Conservation (phyloP, 2,329 filamentous ascomycete species). For the Incumbomyces delicatus region DNA sequence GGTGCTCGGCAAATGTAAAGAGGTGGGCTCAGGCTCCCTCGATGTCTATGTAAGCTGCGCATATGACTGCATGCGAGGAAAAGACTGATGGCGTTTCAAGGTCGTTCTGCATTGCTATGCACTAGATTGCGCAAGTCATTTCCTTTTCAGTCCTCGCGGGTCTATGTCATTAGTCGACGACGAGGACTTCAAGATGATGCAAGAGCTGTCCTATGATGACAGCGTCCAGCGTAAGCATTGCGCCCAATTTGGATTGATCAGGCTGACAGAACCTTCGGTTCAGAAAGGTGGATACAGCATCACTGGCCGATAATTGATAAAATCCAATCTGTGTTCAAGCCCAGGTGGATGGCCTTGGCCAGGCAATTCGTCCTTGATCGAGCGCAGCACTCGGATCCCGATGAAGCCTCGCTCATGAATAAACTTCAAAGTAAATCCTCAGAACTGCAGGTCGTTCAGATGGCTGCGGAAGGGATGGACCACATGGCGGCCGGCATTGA, state of each 20-base stretch:
- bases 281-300: conserved; percentile 51
- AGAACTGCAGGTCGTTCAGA: conserved; percentile 43
- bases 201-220: conserved; percentile 57
- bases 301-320: conserved; percentile 47
- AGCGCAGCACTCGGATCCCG: conserved; percentile 37
- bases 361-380: conserved; percentile 50
- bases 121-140: conserved; percentile 58
- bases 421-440: conserved; percentile 46
- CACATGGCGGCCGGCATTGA: conserved; percentile 65
- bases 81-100: conserved; percentile 12
- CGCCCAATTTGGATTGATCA: neutral
- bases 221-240: conserved; percentile 51
- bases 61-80: neutral
- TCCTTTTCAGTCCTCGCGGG: conserved; percentile 59
- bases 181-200: conserved; percentile 56
- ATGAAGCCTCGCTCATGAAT: conserved; percentile 49
- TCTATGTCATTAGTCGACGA: conserved; percentile 48
- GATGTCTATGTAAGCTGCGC: conserved; percentile 28
- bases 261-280: conserved; percentile 1
- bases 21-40: conserved; percentile 36
- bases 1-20: conserved; percentile 46
- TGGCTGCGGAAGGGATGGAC: conserved; percentile 60
- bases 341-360: conserved; percentile 49
- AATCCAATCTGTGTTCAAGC: conserved; percentile 41
- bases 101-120: conserved; percentile 54